A percentile compares a stretch with the other conserved stretches of the same genome.
Conservation (phyloP, 2,329 filamentous ascomycete species). For the Cytospora schulzeri region DNA sequence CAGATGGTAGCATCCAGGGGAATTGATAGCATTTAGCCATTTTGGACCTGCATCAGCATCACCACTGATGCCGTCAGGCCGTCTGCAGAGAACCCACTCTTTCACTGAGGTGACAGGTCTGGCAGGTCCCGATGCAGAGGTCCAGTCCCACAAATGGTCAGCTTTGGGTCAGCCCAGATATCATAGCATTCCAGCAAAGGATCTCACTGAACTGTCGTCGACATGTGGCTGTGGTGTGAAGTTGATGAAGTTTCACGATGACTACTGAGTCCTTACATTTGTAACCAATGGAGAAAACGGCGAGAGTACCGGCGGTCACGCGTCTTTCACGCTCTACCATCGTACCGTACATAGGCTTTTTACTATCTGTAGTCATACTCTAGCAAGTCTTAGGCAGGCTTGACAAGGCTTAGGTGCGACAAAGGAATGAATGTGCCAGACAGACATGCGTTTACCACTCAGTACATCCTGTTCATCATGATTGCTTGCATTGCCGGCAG, state of each 20-base stretch:
- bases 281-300: not conserved
- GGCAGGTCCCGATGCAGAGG: no score
- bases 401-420: not conserved
- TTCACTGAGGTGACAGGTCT: not conserved
- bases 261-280: not conserved
- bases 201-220: constrained; percentile 1
- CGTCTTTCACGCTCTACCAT: not conserved
- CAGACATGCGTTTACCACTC: no score
- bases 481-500: no score
- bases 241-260: not conserved
- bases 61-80: not conserved
- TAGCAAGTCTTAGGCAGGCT: not conserved
- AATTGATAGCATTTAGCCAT: not conserved
- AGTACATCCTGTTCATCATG: not conserved
- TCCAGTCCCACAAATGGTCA: constrained; percentile 7
- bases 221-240: constrained; percentile 11
- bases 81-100: constrained; percentile 20
- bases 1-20: not conserved
- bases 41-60: not conserved
- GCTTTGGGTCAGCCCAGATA: constrained; percentile 14
- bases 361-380: not conserved
- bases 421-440: not conserved
- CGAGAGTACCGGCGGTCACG: constrained; percentile 12
- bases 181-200: constrained; percentile 12
- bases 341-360: not conserved